Conservation (phyloP, 106 monocot genomes). For the Dioscorea dumetorum region DNA sequence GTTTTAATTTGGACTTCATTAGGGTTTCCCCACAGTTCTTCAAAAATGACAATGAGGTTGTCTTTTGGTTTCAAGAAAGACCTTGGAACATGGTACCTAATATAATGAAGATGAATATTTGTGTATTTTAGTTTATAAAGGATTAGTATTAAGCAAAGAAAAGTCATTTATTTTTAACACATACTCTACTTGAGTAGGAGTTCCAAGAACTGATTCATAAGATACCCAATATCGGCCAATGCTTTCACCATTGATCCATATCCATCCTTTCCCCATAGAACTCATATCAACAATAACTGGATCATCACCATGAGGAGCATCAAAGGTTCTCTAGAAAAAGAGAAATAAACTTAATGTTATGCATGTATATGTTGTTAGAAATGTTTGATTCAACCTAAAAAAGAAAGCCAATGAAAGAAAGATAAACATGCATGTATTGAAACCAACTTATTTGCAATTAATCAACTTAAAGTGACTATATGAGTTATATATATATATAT, state of each 20-base stretch:
- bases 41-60: slow-evolving; percentile 60
- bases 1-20: slow-evolving; percentile 32
- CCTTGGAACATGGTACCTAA: slow-evolving; percentile 77
- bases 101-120: background rate
- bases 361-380: too few species aligned
- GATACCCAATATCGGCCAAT: slow-evolving; percentile 79
- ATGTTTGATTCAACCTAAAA: too few species aligned
- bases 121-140: background rate
- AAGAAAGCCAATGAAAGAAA: too few species aligned
- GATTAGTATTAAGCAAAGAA: background rate
- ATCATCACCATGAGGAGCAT: slow-evolving; percentile 50
- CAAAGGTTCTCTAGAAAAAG: slow-evolving; percentile 50
- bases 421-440: too few species aligned
- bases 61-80: slow-evolving; percentile 47
- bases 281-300: slow-evolving; percentile 65
- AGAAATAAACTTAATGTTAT: background rate
- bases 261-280: slow-evolving; percentile 70
- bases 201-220: slow-evolving; percentile 52
- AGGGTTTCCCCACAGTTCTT: slow-evolving; percentile 63
- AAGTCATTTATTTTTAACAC: slow-evolving; percentile 4
- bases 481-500: too few species aligned
- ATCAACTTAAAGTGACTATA: too few species aligned
- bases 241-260: slow-evolving; percentile 57
- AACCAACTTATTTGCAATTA: too few species aligned
- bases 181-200: slow-evolving; percentile 66